Base-by-base conservation (phyloP, 2,329 filamentous ascomycete species). In the Paraphaeosphaeria sporulosa region DNA sequence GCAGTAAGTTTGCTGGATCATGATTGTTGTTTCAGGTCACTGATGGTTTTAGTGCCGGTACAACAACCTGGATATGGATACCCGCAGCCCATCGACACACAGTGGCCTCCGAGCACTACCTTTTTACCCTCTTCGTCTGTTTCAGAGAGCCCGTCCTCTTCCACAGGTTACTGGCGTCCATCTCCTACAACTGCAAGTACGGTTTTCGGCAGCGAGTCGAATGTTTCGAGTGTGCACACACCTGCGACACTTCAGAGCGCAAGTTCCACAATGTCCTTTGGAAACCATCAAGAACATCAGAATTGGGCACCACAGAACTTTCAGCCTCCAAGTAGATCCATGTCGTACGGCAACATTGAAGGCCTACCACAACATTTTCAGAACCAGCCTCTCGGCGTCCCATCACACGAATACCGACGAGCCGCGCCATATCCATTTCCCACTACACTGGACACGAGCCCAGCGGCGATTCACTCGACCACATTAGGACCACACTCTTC, bases 311-410 rank as follows among this genome's bases (percentile, higher is more conserved):
- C 72, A 54, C 65, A 68, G 30, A 58, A 64, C 15, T 71, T 75
- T 15, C 72, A 75, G 44, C 70, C 71, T 4, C 75, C 75, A 4
- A 67, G 72, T 25, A 65, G 76, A 56, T 77, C 76, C 7, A 78
- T 79, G 76, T 79, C 77, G 0, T 79, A 77, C 49, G 74, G 76
- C 4, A 75, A 78, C 40, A 77, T 78, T 10, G 77, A 79, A 55
- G 71, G 75, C 1, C 53, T 78, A 15, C 66, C 71, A 12, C 73
- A 73, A 23, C 72, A 77, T 12, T 77, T 73, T 50, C 60, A 72
- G 25, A 67, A 64, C 13, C 69, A 70, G 42, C 68, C 70, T 2
- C 68, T 75, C n/a, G 71, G 69, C 12, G 69, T 75, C 19, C 74
- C 75, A 48, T 67, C 62, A 10, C 67, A 71, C 12, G 74, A 78